Base-by-base conservation (phyloP, 2,329 filamentous ascomycete genomes). In the Monosporascus sp. region DNA sequence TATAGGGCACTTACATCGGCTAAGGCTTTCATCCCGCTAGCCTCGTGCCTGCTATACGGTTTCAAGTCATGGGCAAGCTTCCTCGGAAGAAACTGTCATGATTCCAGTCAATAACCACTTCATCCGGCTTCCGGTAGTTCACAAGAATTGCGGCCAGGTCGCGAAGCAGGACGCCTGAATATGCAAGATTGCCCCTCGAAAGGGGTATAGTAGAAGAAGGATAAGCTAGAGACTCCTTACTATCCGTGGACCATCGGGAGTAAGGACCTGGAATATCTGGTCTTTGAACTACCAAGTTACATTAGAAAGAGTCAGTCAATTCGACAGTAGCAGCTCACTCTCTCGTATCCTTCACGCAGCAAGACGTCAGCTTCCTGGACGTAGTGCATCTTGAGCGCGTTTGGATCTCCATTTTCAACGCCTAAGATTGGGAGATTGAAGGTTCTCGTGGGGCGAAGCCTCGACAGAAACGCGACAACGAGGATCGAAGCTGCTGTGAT, bases 21-120 rank as follows among this genome's bases (percentile, higher is more conserved):
- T 22, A 65, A 41, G 14, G 63, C 61, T 51, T 65, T 65, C 63
- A 65, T 63, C 2, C 62, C 63, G 47, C 62, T 65, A 9, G 62
- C 62, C 47, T 65, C 54, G 52, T 62, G 63, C 27, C 63, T 58
- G 35, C 48, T 61, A 27, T 58, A 61, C 4, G 57, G 56, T 39
- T 64, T 65, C 24, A 66, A 46, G 11, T 65, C 63, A 38, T 63
- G 53, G 18, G 63, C 60, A 39, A 58, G 58, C 37, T 59, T 61
- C 44, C 63, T 60, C 4, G 62, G 63, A 1, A 66, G 58, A 35
- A 65, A 66, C 43, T n/a, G 14, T 46, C 22, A 31, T n/a, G 2
- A 4, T 25, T 27, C 11, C 25, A 41, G 38, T 41, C 38, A 41
- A 20, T n/a, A 20, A n/a, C 5, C 18, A 8, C 6, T 18, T 41